Base-by-base conservation (phyloP, 1,284 basidiomycete genomes). In the Xanthoconium separans region DNA sequence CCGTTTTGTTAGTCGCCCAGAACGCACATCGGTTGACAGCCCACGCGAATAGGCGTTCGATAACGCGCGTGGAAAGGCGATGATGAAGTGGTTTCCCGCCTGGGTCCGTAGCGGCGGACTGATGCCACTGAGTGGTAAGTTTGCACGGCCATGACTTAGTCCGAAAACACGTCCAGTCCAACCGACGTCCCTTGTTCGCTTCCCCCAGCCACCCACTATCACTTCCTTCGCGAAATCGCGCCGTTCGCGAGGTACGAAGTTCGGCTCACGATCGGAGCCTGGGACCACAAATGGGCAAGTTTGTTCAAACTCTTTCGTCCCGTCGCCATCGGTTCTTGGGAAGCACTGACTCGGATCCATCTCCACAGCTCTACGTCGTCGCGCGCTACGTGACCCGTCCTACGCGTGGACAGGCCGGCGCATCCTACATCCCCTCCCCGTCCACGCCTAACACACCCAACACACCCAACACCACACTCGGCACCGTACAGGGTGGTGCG, bases 211-310 rank as follows among this genome's bases (percentile, higher is more conserved):
- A 85, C 87, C 0, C 84, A 91, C 67, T 92, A 81, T 67, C 75
- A 81, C 57, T 93, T 88, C 70, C 71, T 91, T 46, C 82, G 83
- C 41, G 92, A 95, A 73, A 92, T 95, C 41, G 85, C 90, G 0
- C 83, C 92, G 44, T 74, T 90, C 15, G 65, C 80, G 2, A 69
- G 70, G 7, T 95, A 92, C 63, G 83, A 91, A 68, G 80, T 94
- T 33, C 79, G 88, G 51, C 70, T 83, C n/a, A 76, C 71, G 31
- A 71, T 89, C 16, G 86, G 75, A 4, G 78, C 83, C 6, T 95
- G 91, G 90, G 92, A 93, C 56, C 76, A 86, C 46, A 95, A 95
- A 81, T 94, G 92, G 92, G 88, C 91, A 59, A 10, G 31, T 33
- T 46, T n/a, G 24, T 24, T 24, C 24, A 6, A n/a, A n/a, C n/a